phyloP scores from a whole-genome alignment of 1,284 basidiomycete genomes.

The Irpex sp. region DNA sequence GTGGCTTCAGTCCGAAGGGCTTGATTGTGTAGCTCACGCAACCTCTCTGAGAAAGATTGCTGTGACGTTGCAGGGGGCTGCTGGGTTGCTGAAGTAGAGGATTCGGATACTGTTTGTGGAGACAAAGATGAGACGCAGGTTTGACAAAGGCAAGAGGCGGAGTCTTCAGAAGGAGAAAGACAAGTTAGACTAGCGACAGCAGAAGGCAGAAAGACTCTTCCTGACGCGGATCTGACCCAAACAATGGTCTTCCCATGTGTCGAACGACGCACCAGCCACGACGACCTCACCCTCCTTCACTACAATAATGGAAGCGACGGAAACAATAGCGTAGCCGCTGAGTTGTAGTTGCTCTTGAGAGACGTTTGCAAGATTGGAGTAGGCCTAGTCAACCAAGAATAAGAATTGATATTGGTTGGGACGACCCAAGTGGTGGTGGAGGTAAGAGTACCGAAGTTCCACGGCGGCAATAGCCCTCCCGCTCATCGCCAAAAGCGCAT shows the following conservation, averaged over 20 bases:
- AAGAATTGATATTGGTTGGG: no score
- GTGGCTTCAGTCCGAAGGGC: conserved; percentile 1
- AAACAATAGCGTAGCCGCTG: conserved; percentile 1
- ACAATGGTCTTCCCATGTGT: conserved; percentile 19
- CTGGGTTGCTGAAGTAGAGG: not conserved
- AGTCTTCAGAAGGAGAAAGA: conserved; percentile 11
- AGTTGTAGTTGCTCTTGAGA: not conserved
- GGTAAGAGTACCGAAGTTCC: not conserved
- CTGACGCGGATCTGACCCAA: conserved; percentile 15
- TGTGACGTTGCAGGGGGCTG: not conserved
- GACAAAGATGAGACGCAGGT: not conserved
- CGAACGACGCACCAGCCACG: not conserved
- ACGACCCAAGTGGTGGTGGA: not conserved
- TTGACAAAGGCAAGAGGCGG: conserved; percentile 5
- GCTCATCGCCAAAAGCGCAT: not conserved
- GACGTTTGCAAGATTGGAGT: not conserved
- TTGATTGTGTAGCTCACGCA: not conserved
- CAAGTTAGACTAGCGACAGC: conserved; percentile 4
- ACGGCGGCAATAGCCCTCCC: not conserved
- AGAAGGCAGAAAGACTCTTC: not conserved
- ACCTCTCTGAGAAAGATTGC: not conserved
- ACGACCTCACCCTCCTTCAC: not conserved
- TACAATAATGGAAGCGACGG: not conserved
- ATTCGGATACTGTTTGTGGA: not conserved
- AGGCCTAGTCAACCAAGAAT: not conserved